Evolutionary conservation across 1,284 basidiomycete genomes (phyloP), one percentile per base, ranked within the genome.

Genomic region (Omphalotus olearius): DNA sequence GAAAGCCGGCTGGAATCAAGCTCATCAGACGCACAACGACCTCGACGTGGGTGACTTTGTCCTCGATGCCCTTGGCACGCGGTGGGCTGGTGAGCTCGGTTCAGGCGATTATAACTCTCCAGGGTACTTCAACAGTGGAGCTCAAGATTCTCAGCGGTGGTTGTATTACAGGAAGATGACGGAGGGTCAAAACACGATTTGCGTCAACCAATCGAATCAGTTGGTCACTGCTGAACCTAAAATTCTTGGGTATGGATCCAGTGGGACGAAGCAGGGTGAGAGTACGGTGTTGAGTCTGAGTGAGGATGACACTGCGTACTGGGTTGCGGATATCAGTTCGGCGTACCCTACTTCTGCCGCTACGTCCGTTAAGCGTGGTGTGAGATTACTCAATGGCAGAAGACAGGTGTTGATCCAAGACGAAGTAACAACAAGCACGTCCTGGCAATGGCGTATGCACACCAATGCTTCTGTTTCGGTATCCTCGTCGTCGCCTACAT

Each of bases 31-130:
- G 2, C 93, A 97, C 70, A 93, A 94, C 60, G 92, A 97, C 66
- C 79, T 97, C 54, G 95, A 98, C 66, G 80, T 78, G 46, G 95
- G 95, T 58, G 91, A 94, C 72, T 98, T 98, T 66, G 93, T 98
- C 45, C 69, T 98, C 40, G 96, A 99, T 66, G 95, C 95, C 10
- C 74, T 98, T 61, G 95, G 94, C 54, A 85, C 87, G 40, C 89
- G 97, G 51, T 99, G 93, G 93, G 91, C 90, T 26, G 97, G 96
- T 54, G 96, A 98, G 64, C 83, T 94, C 47, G 96, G 96, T 18
- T 90, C 85, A 5, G 93, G 80, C 28, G 83, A 98, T 68, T 98
- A 98, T 67, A 69, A 80, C 35, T 78, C 88, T 3, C 62, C 67
- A 5, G 63, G 71, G 26, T 95, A 94, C 72, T 95, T 95, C 72